phyloP scores from a whole-genome alignment of 805 yeast genomes.

The Yamadazyma olivae region DNA sequence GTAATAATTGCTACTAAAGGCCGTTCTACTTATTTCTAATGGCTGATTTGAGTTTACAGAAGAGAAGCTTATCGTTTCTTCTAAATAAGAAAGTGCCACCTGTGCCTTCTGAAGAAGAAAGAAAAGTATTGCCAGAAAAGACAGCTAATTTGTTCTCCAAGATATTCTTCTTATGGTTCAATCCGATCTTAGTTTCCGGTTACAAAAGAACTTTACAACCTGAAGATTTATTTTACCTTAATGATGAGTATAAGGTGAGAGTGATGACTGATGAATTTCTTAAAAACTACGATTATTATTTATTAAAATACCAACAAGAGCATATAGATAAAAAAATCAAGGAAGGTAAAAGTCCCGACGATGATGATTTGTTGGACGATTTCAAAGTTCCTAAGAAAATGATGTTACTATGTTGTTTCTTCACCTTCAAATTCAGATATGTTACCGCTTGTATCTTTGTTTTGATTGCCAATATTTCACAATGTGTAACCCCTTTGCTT shows the following conservation, averaged over 20 bases:
- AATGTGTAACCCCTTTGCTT: slow-evolving; percentile 33
- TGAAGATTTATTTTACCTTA: slow-evolving; percentile 50
- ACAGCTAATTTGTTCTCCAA: slow-evolving; percentile 37
- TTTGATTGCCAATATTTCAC: slow-evolving; percentile 23
- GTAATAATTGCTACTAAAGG: no score
- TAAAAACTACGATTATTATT: slow-evolving; percentile 16
- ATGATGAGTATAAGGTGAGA: slow-evolving; percentile 34
- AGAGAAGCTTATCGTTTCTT: slow-evolving; percentile 31
- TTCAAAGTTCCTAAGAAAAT: slow-evolving; percentile 24
- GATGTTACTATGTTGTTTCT: slow-evolving; percentile 5
- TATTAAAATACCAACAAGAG: slow-evolving; percentile 19
- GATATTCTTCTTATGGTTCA: slow-evolving; percentile 64
- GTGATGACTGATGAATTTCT: slow-evolving; percentile 26
- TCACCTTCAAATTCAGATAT: slow-evolving; percentile 10
- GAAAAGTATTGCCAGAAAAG: slow-evolving; percentile 44
- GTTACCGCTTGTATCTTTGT: slow-evolving; percentile 24
- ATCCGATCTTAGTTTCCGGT: slow-evolving; percentile 61
- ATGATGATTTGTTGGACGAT: slow-evolving; percentile 27
- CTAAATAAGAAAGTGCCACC: slow-evolving; percentile 46
- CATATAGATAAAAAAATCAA: slow-evolving; percentile 24
- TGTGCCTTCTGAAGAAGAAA: slow-evolving; percentile 49
- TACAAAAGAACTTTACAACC: slow-evolving; percentile 69
- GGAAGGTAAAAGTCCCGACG: slow-evolving; percentile 9
- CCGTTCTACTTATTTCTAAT: no score
- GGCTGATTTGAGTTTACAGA: slow-evolving; percentile 17